These are phyloP conservation scores for Oidiodendron maius DNA, from an alignment of 495 filamentous ascomycete species.

Conservation along the genomic window DNA sequence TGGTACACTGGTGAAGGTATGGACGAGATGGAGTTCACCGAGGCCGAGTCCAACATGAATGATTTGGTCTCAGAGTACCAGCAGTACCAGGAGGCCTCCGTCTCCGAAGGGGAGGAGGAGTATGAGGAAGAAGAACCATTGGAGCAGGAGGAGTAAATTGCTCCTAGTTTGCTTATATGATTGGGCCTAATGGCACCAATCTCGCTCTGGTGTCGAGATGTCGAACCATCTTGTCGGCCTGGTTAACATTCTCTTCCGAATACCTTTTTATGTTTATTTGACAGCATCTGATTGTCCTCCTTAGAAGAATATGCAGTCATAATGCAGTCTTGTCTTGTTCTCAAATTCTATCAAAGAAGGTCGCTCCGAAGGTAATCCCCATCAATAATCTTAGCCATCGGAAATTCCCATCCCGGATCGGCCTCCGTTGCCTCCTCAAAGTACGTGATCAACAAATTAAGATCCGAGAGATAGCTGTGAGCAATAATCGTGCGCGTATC, in stretches of 20 bases:
- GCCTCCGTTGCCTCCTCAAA: too few relatives aligned
- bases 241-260: constrained; percentile 12
- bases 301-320: too few relatives aligned
- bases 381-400: too few relatives aligned
- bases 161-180: constrained; percentile 12
- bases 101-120: constrained; percentile 64
- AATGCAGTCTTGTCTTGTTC: too few relatives aligned
- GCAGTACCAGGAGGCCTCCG: constrained; percentile 98
- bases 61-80: constrained; percentile 99
- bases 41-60: constrained; percentile 99
- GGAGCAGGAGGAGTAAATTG: constrained; percentile 43
- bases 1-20: constrained; percentile 99
- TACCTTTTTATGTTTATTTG: too few relatives aligned
- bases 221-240: constrained; percentile 14
- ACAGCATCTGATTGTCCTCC: too few relatives aligned
- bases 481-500: too few relatives aligned
- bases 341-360: too few relatives aligned
- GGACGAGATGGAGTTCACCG: constrained; percentile 99
- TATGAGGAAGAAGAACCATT: constrained; percentile 54
- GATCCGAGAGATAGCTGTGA: too few relatives aligned
- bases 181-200: constrained; percentile 6
- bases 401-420: too few relatives aligned
- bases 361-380: too few relatives aligned
- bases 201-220: constrained; percentile 8
- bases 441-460: too few relatives aligned